Percentiles rank a stretch among this genome's conserved stretches.
Conservation (phyloP, 495 filamentous ascomycete species). For the Penicillium angulare region DNA sequence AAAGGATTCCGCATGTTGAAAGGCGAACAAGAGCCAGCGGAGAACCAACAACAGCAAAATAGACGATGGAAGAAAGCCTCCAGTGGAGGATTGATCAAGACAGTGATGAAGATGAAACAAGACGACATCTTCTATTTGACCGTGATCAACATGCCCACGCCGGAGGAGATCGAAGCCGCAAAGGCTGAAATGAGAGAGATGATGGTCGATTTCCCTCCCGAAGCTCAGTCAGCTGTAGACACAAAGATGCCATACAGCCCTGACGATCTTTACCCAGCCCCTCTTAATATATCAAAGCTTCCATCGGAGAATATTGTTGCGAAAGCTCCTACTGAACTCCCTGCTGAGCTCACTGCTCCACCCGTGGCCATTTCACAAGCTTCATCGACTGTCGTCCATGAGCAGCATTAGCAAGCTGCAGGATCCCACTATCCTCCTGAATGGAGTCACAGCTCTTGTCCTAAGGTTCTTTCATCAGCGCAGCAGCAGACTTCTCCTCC, state of each 20-base stretch:
- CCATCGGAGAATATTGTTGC: too few relatives aligned
- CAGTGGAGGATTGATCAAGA: background rate
- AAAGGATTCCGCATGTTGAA: background rate
- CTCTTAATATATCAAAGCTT: too few relatives aligned
- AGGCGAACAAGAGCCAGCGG: background rate
- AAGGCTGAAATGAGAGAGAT: background rate
- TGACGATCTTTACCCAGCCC: too few relatives aligned
- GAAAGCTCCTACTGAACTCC: too few relatives aligned
- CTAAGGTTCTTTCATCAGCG: too few relatives aligned
- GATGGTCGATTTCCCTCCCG: background rate
- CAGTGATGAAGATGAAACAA: background rate
- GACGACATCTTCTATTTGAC: background rate
- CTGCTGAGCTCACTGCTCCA: too few relatives aligned
- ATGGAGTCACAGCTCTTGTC: too few relatives aligned
- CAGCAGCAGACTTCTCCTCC: too few relatives aligned
- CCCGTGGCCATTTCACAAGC: too few relatives aligned
- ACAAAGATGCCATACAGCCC: background rate
- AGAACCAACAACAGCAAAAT: background rate
- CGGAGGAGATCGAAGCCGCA: background rate
- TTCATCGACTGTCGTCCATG: too few relatives aligned
- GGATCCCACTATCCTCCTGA: too few relatives aligned
- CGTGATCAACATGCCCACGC: background rate
- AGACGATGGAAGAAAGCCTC: background rate
- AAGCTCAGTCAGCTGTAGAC: background rate
- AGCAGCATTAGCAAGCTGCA: too few relatives aligned